Percentiles rank a stretch among this genome's conserved stretches.
These are phyloP conservation scores for Vitellaria paradoxa DNA, from an alignment of 179 eudicot genomes.

Conservation along the genomic window DNA sequence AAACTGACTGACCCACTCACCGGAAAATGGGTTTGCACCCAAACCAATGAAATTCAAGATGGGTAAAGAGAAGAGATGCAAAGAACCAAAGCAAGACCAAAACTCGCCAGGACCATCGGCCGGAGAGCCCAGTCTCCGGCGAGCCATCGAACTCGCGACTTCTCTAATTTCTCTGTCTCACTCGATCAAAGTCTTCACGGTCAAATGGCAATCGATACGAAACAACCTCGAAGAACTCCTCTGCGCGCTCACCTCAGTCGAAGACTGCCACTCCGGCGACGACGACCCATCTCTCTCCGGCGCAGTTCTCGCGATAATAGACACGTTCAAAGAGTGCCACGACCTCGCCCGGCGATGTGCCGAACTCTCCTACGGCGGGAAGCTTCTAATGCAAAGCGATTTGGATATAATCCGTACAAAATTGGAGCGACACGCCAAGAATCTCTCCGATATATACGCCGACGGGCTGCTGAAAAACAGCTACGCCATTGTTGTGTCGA, in stretches of 20 bases:
- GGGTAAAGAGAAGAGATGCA: constrained; percentile 12
- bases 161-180: constrained; percentile 49
- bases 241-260: constrained; percentile 42
- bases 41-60: constrained; percentile 3
- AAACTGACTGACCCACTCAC: background rate
- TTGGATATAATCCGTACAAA: constrained; percentile 50
- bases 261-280: constrained; percentile 24
- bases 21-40: constrained; percentile 11
- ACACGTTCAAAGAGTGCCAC: constrained; percentile 34
- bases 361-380: constrained; percentile 56
- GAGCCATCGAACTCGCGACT: constrained; percentile 34
- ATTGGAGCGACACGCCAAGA: constrained; percentile 34
- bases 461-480: constrained; percentile 43
- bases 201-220: constrained; percentile 68
- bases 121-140: constrained; percentile 36
- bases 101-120: constrained; percentile 11
- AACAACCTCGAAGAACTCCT: constrained; percentile 58
- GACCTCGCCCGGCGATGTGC: constrained; percentile 47
- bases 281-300: constrained; percentile 29
- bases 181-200: constrained; percentile 55
- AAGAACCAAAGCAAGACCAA: background rate
- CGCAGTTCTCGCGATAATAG: constrained; percentile 24
- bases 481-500: constrained; percentile 58
- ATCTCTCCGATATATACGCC: constrained; percentile 37
- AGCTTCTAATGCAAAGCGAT: constrained; percentile 88